Base-by-base conservation (phyloP, 176 grass and related monocot species). In the Raddia guianensis region DNA sequence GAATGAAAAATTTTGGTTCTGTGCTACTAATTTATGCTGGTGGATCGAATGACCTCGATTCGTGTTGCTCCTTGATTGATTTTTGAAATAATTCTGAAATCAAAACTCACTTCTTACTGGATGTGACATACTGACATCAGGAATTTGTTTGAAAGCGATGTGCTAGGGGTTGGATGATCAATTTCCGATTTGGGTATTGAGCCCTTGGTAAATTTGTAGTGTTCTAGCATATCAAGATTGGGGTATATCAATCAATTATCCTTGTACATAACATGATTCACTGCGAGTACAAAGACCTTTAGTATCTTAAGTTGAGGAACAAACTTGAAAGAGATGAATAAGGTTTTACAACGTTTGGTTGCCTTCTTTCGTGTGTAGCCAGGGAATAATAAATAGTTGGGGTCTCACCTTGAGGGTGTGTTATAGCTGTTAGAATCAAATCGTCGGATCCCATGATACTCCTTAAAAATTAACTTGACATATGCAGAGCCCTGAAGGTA, bases 1-100 rank as follows among this genome's bases (percentile, higher is more conserved):
- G 63, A 85, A 89, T 76, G 82, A 40, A 89, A 80, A 89, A 80
- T 72, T 55, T 88, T 68, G 71, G 32, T 85, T 81, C 61, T 40
- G 27, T 72, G 16, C 42, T 32, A 37, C 76, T 60, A 45, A 44
- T 72, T 46, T 21, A n/a, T 61, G 42, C 45, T 19, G 8, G 18
- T 58, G 55, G 55, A 58, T 58, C 16, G 9, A 19, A 14, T 34
- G 54, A 2, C 14, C 54, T 62, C 1, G 8, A 40, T 86, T 52
- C 7, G 32, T n/a, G 16, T 9, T 60, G 13, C 52, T 10, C 3
- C 35, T 10, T 42, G 3, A 13, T 9, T 60, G 43, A 13, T 48
- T 1, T 1, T 32, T 15, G 37, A 61, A 11, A 63, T 3, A n/a
- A 1, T 68, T 65, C 61, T 63, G 33, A 69, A 53, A 70, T 61